These are phyloP conservation scores for Trametes elegans DNA, from an alignment of 768 basidiomycete species.

Conservation along the genomic window DNA sequence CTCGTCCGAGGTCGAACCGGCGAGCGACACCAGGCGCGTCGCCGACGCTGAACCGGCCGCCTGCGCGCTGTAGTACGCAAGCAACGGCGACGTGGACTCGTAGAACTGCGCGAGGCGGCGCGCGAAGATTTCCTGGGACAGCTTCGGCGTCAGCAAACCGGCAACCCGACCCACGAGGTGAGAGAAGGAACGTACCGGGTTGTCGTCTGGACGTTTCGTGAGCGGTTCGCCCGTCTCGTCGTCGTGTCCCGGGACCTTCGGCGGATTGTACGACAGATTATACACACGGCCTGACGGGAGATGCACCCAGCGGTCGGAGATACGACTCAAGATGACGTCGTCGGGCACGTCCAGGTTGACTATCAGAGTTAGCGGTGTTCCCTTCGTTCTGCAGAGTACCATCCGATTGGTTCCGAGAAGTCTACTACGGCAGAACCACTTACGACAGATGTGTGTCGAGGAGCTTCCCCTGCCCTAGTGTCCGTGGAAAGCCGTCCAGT, in stretches of 20 bases:
- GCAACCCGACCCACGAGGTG: not conserved
- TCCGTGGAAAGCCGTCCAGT: slow-evolving; percentile 90
- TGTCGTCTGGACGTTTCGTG: slow-evolving; percentile 87
- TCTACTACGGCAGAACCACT: slow-evolving; percentile 27
- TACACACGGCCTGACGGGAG: slow-evolving; percentile 86
- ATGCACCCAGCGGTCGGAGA: slow-evolving; percentile 90
- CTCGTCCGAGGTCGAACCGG: slow-evolving; percentile 79
- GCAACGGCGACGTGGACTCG: slow-evolving; percentile 74
- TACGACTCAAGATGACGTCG: slow-evolving; percentile 78
- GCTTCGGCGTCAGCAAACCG: not conserved
- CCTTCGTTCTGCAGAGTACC: slow-evolving; percentile 47
- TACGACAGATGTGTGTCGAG: slow-evolving; percentile 76
- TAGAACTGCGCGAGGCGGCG: slow-evolving; percentile 79
- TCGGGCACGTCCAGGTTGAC: slow-evolving; percentile 90
- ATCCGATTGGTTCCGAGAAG: not conserved
- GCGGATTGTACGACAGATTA: slow-evolving; percentile 85
- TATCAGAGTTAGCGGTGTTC: slow-evolving; percentile 71
- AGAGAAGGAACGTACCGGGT: slow-evolving; percentile 60
- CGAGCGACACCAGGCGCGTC: slow-evolving; percentile 56
- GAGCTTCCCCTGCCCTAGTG: slow-evolving; percentile 76
- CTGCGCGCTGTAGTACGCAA: slow-evolving; percentile 59
- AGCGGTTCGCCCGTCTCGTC: slow-evolving; percentile 86
- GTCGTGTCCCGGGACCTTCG: slow-evolving; percentile 75
- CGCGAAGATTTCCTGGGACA: slow-evolving; percentile 67
- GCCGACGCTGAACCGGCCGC: slow-evolving; percentile 35